Conservation (phyloP, 495 filamentous ascomycete species). For the Pyrenula massariospora region DNA sequence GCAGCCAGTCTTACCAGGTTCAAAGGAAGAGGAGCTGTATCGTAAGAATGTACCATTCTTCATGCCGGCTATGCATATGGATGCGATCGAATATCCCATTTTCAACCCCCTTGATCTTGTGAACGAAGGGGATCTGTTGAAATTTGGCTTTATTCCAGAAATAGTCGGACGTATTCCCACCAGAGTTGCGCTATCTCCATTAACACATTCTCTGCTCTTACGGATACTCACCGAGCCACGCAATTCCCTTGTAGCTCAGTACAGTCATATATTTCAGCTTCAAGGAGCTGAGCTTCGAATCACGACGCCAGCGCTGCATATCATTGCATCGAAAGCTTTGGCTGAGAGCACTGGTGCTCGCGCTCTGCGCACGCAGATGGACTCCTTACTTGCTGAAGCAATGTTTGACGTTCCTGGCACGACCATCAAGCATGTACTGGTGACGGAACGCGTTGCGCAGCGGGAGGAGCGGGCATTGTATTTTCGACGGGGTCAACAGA, state of each 20-base stretch:
- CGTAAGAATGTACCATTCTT: conserved; percentile 61
- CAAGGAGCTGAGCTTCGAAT: conserved; percentile 75
- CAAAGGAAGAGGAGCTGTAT: conserved; percentile 50
- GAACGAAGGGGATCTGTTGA: conserved; percentile 73
- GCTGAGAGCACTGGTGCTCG: conserved; percentile 78
- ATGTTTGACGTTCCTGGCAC: conserved; percentile 86
- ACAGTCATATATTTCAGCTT: conserved; percentile 71
- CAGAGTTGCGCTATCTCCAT: conserved; percentile 67
- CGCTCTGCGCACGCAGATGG: conserved; percentile 79
- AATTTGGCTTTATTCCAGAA: conserved; percentile 90
- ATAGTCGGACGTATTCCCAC: conserved; percentile 85
- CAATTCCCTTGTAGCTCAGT: conserved; percentile 77
- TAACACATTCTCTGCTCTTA: conserved; percentile 67
- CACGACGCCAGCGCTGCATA: conserved; percentile 65
- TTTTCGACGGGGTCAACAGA: conserved; percentile 42
- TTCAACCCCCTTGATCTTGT: conserved; percentile 77
- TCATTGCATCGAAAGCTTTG: conserved; percentile 62
- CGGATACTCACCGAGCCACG: conserved; percentile 85
- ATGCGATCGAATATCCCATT: conserved; percentile 28
- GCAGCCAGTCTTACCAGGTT: conserved; percentile 31
- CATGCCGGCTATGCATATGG: conserved; percentile 21
- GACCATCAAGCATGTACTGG: conserved; percentile 55
- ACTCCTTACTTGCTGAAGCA: conserved; percentile 70
- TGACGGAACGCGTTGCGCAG: conserved; percentile 63
- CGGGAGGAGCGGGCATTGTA: conserved; percentile 51